Evolutionary conservation across 306 rosid genomes (phyloP).

Genomic region (Erythrophleum fordii): DNA sequence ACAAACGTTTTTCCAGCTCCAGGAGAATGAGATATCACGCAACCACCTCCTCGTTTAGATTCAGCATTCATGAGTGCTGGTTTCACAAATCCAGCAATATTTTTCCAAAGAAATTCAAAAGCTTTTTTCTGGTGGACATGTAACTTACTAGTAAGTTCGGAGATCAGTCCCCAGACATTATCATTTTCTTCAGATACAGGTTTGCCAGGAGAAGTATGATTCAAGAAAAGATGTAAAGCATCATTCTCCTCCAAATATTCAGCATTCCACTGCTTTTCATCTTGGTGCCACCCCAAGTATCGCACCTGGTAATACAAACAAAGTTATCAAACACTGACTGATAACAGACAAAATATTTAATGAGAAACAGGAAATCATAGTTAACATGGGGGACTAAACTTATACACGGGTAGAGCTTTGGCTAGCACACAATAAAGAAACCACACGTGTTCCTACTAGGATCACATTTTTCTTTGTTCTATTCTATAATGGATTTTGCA

Average conservation of each 20-base stretch:
- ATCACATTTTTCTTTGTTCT: background rate
- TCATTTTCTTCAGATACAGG: slow-evolving; percentile 59
- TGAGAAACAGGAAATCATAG: slow-evolving; percentile 34
- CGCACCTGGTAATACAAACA: slow-evolving; percentile 57
- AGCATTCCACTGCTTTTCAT: slow-evolving; percentile 53
- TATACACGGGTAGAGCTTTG: background rate
- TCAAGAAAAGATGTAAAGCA: slow-evolving; percentile 45
- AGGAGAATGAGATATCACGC: slow-evolving; percentile 94
- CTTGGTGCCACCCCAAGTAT: slow-evolving; percentile 53
- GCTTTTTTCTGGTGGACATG: slow-evolving; percentile 88
- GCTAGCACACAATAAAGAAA: background rate
- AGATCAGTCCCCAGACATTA: slow-evolving; percentile 68
- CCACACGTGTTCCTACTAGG: slow-evolving; percentile 4
- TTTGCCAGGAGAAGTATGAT: slow-evolving; percentile 35
- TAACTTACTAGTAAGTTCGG: slow-evolving; percentile 47
- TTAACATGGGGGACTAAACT: slow-evolving; percentile 54
- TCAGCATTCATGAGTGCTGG: slow-evolving; percentile 57
- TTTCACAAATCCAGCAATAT: slow-evolving; percentile 75
- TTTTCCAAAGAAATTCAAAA: slow-evolving; percentile 88
- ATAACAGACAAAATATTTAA: background rate
- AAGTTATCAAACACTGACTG: slow-evolving; percentile 31
- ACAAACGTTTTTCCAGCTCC: slow-evolving; percentile 98
- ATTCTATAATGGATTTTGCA: slow-evolving; percentile 23
- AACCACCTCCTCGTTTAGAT: slow-evolving; percentile 74
- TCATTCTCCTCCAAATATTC: slow-evolving; percentile 55